Evolutionary conservation across 345 rosid genomes (phyloP), one percentile per base, ranked within the genome.

Genomic region (Populus deltoides): DNA sequence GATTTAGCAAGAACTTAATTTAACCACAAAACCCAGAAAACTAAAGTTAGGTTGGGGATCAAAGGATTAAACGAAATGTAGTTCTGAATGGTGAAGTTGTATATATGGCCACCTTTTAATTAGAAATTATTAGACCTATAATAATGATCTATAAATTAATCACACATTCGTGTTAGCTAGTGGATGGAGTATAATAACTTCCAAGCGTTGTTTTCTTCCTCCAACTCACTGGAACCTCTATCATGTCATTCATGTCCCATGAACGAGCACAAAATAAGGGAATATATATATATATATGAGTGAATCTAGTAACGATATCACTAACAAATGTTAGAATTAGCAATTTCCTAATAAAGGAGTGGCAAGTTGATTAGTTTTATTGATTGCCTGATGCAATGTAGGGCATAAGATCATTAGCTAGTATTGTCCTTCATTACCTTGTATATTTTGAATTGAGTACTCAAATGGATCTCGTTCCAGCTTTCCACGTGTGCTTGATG

Each of bases 361-460:
- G 45, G 35, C 43, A 27, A 36, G 17, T 13, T 59, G 73, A 22
- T 65, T 71, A 16, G 12, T 10, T 61, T 73, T 57, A 3, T 73
- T 43, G 8, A 13, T 11, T 38, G 38, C 24, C 70, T 82, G 86
- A 80, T 78, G 81, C 71, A 72, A 79, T 43, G 61, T 38, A 72
- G 75, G 80, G 70, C 75, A 79, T 43, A 73, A 45, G 78, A 78
- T 55, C 49, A 62, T 80, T 67, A 24, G 10, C 41, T n/a, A 59
- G 65, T 24, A 24, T 24, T 57, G 29, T 57, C 27, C 63, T 59
- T 59, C 65, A 59, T n/a, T 59, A 25, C 13, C 63, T n/a, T 1
- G 11, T 3, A n/a, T 59, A 59, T 59, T n/a, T 59, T n/a, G 15
- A n/a, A 25, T 8, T 59, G 63, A 59, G 63, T 11, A 9, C 63